Evolutionary conservation across 2,329 filamentous ascomycete genomes (phyloP), one percentile per base, ranked within the genome.

Genomic region (Pseudogymnoascus sp.): DNA sequence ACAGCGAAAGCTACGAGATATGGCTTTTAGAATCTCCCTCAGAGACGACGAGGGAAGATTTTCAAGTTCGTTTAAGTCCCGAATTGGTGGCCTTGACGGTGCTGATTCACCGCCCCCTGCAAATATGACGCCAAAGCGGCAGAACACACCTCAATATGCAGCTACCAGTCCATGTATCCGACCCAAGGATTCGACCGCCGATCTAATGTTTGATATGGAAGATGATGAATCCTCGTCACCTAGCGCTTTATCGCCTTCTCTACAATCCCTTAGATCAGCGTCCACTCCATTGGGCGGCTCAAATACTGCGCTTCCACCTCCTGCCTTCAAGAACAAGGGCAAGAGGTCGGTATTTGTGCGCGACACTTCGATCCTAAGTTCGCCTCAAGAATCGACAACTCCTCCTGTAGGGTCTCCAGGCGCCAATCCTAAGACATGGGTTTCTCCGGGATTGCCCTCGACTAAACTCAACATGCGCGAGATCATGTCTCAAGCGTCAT

Each of bases 151-250:
- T 19, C 77, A 75, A 12, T 86, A 86, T 66, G 84, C 85, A 65
- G 79, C 81, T 0, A 81, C 83, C 61, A 90, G 86, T 63, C 91
- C 91, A 0, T 80, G 78, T 16, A 78, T 95, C 50, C 87, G 84
- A 62, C 81, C 88, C 1, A 91, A 86, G 70, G 82, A 81, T 19
- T 93, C 89, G 0, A 78, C 82, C 1, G 82, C 81, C 38, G 93
- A 97, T 68, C 81, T 97, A 62, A 96, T 96, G 74, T 97, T 97
- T 72, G 86, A 91, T 67, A 97, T 97, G 92, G 93, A 96, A 64
- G 92, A 96, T 19, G 72, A 73, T 31, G 70, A 72, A 16, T 41
- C 63, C 12, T 62, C 68, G 8, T 35, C 59, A 12, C 56, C 60
- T 43, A 46, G 46, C 37, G 68, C 63, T 60, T 62, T 66, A 26